These are phyloP conservation scores for Pistacia vera DNA, from an alignment of 345 rosid genomes.

Conservation along the genomic window DNA sequence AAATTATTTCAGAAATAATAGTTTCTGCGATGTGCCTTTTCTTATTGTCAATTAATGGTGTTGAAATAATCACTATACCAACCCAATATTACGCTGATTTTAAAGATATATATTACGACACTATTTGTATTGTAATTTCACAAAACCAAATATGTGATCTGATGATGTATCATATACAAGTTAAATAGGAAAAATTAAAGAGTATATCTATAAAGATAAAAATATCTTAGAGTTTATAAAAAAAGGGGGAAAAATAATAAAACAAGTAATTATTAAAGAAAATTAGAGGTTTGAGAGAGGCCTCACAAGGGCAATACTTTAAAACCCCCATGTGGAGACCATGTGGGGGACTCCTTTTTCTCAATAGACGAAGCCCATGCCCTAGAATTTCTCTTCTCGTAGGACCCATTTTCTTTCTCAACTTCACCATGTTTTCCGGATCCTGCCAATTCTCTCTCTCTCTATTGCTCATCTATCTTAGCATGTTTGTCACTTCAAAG, in stretches of 20 bases:
- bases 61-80: too few relatives aligned
- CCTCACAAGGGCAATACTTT: slow-evolving; percentile 16
- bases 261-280: slow-evolving; percentile 13
- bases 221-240: background rate
- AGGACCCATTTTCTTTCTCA: slow-evolving; percentile 34
- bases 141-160: too few relatives aligned
- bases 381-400: slow-evolving; percentile 32
- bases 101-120: too few relatives aligned
- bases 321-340: slow-evolving; percentile 59
- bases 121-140: too few relatives aligned
- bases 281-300: slow-evolving; percentile 12
- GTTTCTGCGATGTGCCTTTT: too few relatives aligned
- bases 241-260: background rate
- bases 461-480: background rate
- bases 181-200: too few relatives aligned
- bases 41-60: too few relatives aligned
- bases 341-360: slow-evolving; percentile 37
- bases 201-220: background rate
- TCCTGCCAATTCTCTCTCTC: slow-evolving; percentile 42
- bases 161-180: too few relatives aligned
- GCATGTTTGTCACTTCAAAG: background rate
- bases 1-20: too few relatives aligned
- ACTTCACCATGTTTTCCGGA: slow-evolving; percentile 66
- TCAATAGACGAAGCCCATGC: slow-evolving; percentile 26
- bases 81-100: too few relatives aligned